Evolutionary conservation across 108 stramenopile species (phyloP), one percentile per base, ranked within the genome.

Genomic region (Cyclotella distinguenda): DNA sequence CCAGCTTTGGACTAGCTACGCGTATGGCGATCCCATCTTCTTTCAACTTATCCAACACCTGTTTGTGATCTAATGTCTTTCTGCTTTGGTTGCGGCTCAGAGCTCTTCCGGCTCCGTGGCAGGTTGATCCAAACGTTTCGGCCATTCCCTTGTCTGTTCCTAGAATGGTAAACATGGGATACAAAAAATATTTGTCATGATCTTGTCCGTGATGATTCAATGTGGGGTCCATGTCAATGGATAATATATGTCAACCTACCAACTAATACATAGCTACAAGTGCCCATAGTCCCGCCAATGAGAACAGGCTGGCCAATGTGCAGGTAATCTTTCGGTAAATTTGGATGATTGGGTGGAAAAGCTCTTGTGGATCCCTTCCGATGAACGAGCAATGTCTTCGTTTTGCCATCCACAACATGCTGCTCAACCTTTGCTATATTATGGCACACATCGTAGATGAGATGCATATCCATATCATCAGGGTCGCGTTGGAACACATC

Each of bases 391-490:
- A 94, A 60, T 19, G 80, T 90, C 68, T 82, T 84, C n/a, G 65
- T 61, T 30, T 72, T 48, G 30, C 86, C 90, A 49, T 88, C 86
- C 6, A 91, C 78, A 22, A 79, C 42, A 78, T 94, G 93, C 54
- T 86, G 56, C 57, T 94, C 93, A 27, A 91, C 80, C 82, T 94
- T 94, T 31, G 93, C 93, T 36, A 94, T 91, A 55, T 94, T 94
- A 46, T 94, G 93, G 35, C 84, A 83, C 6, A 90, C 89, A 47
- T 94, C 93, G 56, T 94, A 94, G 6, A 94, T 76, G 8, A 91
- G 77, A 70, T 89, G 81, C 92, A 94, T 94, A 47, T 91, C 92
- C 54, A 94, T 56, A 44, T 92, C 93, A 25, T 92, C 93, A 0
- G 93, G 84, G 19, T 81, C 85, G 28, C 72, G 76, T 28, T 72